phyloP scores from a whole-genome alignment of 1,284 basidiomycete genomes.

The Trametes polyzona region DNA sequence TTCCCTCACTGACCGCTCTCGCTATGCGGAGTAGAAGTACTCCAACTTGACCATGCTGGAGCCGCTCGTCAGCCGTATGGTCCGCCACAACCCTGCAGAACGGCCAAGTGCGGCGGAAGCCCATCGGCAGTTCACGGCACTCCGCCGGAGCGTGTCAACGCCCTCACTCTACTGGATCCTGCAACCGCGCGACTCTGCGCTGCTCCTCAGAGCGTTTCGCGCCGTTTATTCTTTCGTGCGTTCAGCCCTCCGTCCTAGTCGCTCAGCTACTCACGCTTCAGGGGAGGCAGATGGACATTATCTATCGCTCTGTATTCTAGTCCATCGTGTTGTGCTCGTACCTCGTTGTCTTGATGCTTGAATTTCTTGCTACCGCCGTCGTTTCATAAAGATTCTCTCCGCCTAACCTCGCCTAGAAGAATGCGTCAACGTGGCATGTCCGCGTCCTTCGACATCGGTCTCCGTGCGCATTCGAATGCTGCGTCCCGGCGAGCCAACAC shows the following conservation, averaged over 20 bases:
- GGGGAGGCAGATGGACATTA: not conserved
- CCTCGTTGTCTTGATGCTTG: too few relatives aligned
- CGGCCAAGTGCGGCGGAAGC: constrained; percentile 24
- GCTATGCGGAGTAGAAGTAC: constrained; percentile 27
- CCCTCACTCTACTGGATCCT: not conserved
- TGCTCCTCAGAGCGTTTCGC: not conserved
- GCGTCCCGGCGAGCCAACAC: too few relatives aligned
- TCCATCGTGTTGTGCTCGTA: too few relatives aligned
- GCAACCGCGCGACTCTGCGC: not conserved
- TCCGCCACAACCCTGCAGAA: constrained; percentile 14
- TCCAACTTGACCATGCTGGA: constrained; percentile 27
- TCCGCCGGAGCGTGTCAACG: not conserved
- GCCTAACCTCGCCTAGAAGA: too few relatives aligned
- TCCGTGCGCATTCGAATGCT: too few relatives aligned
- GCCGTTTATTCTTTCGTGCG: not conserved
- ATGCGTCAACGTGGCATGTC: too few relatives aligned
- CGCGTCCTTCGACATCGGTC: too few relatives aligned
- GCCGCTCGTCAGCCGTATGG: constrained; percentile 29
- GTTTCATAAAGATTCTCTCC: too few relatives aligned
- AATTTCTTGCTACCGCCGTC: too few relatives aligned
- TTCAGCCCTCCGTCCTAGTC: too few relatives aligned
- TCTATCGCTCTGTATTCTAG: not conserved
- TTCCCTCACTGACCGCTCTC: too few relatives aligned
- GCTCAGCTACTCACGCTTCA: not conserved
- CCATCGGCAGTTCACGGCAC: not conserved